Conservation (phyloP, 306 rosid species). For the Arachis stenosperma region DNA sequence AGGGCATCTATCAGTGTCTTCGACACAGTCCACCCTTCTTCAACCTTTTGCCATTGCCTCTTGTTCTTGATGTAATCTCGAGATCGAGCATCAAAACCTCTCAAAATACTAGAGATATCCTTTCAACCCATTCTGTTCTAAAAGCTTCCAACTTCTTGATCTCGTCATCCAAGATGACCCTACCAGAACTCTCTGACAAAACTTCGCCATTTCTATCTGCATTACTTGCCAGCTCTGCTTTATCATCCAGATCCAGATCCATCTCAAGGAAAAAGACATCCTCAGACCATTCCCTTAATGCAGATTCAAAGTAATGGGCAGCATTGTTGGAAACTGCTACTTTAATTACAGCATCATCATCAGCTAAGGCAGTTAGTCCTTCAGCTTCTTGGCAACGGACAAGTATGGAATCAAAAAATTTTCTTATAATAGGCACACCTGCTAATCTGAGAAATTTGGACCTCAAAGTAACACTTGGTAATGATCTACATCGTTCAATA, state of each 20-base stretch:
- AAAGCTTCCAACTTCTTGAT: slow-evolving; percentile 69
- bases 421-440: slow-evolving; percentile 66
- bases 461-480: slow-evolving; percentile 65
- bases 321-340: slow-evolving; percentile 85
- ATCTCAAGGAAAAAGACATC: slow-evolving; percentile 83
- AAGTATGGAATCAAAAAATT: slow-evolving; percentile 58
- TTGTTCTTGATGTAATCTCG: slow-evolving; percentile 79
- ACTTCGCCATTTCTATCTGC: slow-evolving; percentile 38
- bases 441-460: slow-evolving; percentile 76
- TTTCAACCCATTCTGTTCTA: slow-evolving; percentile 78
- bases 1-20: slow-evolving; percentile 70
- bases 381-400: slow-evolving; percentile 97
- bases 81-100: slow-evolving; percentile 81
- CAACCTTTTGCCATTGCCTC: slow-evolving; percentile 83
- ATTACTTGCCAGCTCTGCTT: slow-evolving; percentile 33
- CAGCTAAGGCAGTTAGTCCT: slow-evolving; percentile 86
- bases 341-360: slow-evolving; percentile 78
- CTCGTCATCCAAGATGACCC: slow-evolving; percentile 66
- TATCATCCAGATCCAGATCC: slow-evolving; percentile 49
- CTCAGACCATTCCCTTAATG: slow-evolving; percentile 85
- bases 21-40: slow-evolving; percentile 83
- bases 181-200: slow-evolving; percentile 44
- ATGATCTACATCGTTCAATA: slow-evolving; percentile 73
- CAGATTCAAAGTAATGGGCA: slow-evolving; percentile 70
- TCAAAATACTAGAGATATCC: slow-evolving; percentile 74